Percentiles rank a stretch among this genome's conserved stretches.
These are phyloP conservation scores for Penicillium sp. DNA, from an alignment of 2,329 filamentous ascomycete species.

Conservation along the genomic window DNA sequence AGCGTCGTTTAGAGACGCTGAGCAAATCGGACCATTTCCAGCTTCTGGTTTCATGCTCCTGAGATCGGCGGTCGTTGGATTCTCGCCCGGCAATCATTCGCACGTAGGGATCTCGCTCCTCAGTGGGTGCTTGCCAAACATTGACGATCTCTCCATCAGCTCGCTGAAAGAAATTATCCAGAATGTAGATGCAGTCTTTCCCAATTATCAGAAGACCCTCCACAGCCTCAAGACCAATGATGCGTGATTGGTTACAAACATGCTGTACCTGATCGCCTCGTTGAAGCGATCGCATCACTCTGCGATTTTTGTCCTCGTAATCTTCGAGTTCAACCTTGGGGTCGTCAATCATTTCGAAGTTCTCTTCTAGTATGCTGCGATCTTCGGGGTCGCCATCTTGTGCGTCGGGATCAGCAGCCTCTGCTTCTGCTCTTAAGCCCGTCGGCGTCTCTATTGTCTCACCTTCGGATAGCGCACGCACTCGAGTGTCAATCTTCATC, in stretches of 20 bases:
- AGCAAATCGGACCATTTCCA: slow-evolving; percentile 96
- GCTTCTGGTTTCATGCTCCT: slow-evolving; percentile 78
- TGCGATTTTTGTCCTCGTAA: slow-evolving; percentile 96
- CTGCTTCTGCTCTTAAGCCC: slow-evolving; percentile 31
- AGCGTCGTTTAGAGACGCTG: slow-evolving; percentile 92
- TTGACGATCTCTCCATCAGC: slow-evolving; percentile 96
- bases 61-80: slow-evolving; percentile 56
- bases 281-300: slow-evolving; percentile 91
- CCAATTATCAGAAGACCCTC: slow-evolving; percentile 93
- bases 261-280: slow-evolving; percentile 89
- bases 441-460: slow-evolving; percentile 43
- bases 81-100: slow-evolving; percentile 85
- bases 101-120: slow-evolving; percentile 93
- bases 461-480: slow-evolving; percentile 41
- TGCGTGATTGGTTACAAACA: slow-evolving; percentile 92
- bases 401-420: slow-evolving; percentile 32
- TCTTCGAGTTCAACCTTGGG: slow-evolving; percentile 80
- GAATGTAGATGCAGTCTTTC: slow-evolving; percentile 86
- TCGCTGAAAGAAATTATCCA: slow-evolving; percentile 95
- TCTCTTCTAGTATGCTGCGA: slow-evolving; percentile 67
- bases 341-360: slow-evolving; percentile 94
- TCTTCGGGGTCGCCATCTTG: slow-evolving; percentile 37
- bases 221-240: slow-evolving; percentile 87
- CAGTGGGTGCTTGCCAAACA: slow-evolving; percentile 85
- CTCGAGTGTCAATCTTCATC: slow-evolving; percentile 48